Percentiles rank a stretch among this genome's conserved stretches.
These are phyloP conservation scores for Nemania bipapillata DNA, from an alignment of 2,329 filamentous ascomycete species.

Conservation along the genomic window DNA sequence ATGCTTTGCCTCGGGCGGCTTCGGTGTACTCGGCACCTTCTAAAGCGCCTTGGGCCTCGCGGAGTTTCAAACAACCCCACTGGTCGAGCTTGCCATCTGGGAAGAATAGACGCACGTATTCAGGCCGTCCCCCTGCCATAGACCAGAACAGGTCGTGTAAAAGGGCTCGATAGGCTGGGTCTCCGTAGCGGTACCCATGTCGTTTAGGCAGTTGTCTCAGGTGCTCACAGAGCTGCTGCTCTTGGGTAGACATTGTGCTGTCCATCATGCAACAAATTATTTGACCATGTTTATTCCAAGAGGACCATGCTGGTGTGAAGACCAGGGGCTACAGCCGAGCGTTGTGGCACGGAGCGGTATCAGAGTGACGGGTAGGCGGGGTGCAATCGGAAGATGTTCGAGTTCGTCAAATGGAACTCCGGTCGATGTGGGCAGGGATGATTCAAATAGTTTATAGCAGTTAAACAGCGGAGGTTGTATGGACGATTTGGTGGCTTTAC, in stretches of 20 bases:
- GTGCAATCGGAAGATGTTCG: neutral
- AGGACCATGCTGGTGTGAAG: neutral
- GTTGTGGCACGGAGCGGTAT: conserved; percentile 22
- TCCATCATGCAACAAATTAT: conserved; percentile 58
- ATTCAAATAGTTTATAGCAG: neutral
- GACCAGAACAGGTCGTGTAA: conserved; percentile 86
- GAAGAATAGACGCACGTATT: conserved; percentile 84
- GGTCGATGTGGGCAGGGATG: conserved; percentile 16
- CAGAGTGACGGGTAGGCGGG: neutral
- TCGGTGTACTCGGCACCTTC: conserved; percentile 96
- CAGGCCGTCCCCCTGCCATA: conserved; percentile 77
- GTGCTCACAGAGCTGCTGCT: conserved; percentile 84
- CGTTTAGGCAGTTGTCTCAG: conserved; percentile 80
- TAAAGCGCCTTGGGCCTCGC: conserved; percentile 88
- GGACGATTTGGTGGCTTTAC: neutral
- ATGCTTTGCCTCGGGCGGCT: conserved; percentile 88
- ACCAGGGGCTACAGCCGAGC: neutral
- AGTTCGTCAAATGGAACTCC: conserved; percentile 14
- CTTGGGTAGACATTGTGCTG: conserved; percentile 69
- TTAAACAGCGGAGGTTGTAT: neutral
- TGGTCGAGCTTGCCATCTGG: conserved; percentile 74
- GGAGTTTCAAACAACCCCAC: conserved; percentile 76
- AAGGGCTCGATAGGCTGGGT: conserved; percentile 76
- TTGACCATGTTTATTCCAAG: conserved; percentile 41
- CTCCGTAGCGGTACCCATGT: conserved; percentile 79